Evolutionary conservation across 768 basidiomycete species (phyloP).

Genomic region (Mycena chlorophos): DNA sequence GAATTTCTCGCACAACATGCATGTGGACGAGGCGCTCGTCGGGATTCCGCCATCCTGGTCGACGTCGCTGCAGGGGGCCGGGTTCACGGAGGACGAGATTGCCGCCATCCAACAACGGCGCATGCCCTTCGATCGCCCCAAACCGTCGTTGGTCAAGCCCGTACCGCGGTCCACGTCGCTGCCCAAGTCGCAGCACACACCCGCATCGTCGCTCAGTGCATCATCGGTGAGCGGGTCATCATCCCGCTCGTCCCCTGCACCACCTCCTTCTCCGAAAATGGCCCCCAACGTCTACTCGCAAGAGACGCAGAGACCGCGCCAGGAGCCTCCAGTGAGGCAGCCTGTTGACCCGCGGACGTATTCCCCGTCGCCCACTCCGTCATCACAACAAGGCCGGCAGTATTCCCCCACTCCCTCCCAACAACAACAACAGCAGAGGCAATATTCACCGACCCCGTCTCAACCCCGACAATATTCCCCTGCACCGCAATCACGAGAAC

Average conservation of each 20-base stretch:
- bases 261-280: slow-evolving; percentile 8
- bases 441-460: background rate
- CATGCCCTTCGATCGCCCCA: slow-evolving; percentile 27
- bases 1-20: slow-evolving; percentile 83
- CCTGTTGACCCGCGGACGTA: background rate
- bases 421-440: background rate
- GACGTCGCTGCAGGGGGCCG: slow-evolving; percentile 56
- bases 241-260: slow-evolving; percentile 9
- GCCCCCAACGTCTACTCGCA: slow-evolving; percentile 12
- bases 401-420: background rate
- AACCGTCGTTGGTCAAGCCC: slow-evolving; percentile 7
- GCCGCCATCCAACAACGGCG: slow-evolving; percentile 48
- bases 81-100: slow-evolving; percentile 72
- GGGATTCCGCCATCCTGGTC: slow-evolving; percentile 79
- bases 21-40: slow-evolving; percentile 70
- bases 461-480: background rate
- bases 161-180: slow-evolving; percentile 17
- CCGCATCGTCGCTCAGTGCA: slow-evolving; percentile 17
- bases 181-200: slow-evolving; percentile 15
- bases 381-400: background rate
- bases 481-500: background rate
- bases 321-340: background rate
- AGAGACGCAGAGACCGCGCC: slow-evolving; percentile 4
- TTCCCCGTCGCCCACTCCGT: background rate
- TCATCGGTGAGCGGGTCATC: slow-evolving; percentile 13